Evolutionary conservation across 108 stramenopile genomes (phyloP).

Genomic region (Skeletonema costatum): DNA sequence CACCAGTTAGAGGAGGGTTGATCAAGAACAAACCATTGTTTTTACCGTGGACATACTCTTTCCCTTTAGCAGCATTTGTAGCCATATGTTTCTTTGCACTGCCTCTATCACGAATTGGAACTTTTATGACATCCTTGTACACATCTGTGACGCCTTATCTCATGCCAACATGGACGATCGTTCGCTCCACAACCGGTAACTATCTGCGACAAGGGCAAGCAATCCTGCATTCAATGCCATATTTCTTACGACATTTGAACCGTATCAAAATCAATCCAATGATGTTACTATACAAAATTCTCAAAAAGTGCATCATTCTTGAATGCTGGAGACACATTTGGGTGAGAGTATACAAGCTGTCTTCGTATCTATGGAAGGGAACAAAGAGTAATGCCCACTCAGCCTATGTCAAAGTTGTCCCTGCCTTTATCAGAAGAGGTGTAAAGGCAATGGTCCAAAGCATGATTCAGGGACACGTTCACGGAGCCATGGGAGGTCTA

Average conservation of each 20-base stretch:
- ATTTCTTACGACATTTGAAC: constrained; percentile 23
- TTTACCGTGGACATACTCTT: constrained; percentile 22
- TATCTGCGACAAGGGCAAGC: constrained; percentile 25
- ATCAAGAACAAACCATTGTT: constrained; percentile 6
- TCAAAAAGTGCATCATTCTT: constrained; percentile 44
- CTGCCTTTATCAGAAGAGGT: constrained; percentile 38
- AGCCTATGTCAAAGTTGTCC: constrained; percentile 11
- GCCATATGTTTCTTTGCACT: constrained; percentile 1
- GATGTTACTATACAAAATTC: constrained; percentile 15
- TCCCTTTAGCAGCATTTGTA: constrained; percentile 15
- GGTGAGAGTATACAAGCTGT: constrained; percentile 23
- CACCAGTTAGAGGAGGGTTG: background rate
- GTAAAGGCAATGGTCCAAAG: constrained; percentile 27
- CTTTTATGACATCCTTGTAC: background rate
- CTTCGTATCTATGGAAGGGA: constrained; percentile 19
- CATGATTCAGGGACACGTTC: constrained; percentile 38
- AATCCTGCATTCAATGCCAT: constrained; percentile 30
- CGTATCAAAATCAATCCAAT: constrained; percentile 10
- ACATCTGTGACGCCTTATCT: constrained; percentile 32
- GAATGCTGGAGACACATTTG: constrained; percentile 48
- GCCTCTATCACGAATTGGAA: background rate
- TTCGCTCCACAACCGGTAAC: constrained; percentile 12
- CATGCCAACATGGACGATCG: background rate
- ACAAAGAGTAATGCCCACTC: background rate
- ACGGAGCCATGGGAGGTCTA: constrained; percentile 18